Conservation (phyloP, 2,329 filamentous ascomycete genomes). For the Zymoseptoria tritici region DNA sequence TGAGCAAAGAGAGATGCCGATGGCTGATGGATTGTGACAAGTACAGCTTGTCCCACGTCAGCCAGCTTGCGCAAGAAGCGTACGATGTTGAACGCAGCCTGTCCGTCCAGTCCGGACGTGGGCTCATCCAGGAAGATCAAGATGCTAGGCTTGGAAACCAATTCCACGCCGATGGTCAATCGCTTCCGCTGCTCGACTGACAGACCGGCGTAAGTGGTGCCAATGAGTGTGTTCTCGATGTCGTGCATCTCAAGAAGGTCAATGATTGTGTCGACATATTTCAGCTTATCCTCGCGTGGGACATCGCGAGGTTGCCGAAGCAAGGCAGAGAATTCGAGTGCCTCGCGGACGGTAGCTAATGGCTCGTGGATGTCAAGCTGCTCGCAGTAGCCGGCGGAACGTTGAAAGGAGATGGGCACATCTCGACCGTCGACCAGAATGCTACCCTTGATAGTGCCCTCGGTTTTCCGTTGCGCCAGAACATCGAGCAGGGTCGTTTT, state of each 20-base stretch:
- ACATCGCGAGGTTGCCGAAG: slow-evolving; percentile 54
- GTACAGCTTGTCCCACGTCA: slow-evolving; percentile 56
- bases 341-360: slow-evolving; percentile 59
- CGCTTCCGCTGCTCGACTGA: slow-evolving; percentile 48
- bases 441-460: slow-evolving; percentile 39
- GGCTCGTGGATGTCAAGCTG: slow-evolving; percentile 63
- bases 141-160: slow-evolving; percentile 50
- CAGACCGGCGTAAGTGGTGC: slow-evolving; percentile 48
- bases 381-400: slow-evolving; percentile 50
- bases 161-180: slow-evolving; percentile 49
- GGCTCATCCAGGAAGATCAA: slow-evolving; percentile 58
- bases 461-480: slow-evolving; percentile 38
- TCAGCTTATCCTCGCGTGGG: slow-evolving; percentile 54
- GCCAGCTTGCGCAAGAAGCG: slow-evolving; percentile 60
- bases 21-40: slow-evolving; percentile 64
- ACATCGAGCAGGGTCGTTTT: slow-evolving; percentile 35
- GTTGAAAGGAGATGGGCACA: slow-evolving; percentile 41
- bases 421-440: slow-evolving; percentile 39
- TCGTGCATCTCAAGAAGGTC: slow-evolving; percentile 56
- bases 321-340: slow-evolving; percentile 57
- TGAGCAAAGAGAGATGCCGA: slow-evolving; percentile 58
- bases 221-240: slow-evolving; percentile 58
- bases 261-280: slow-evolving; percentile 58
- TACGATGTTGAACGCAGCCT: slow-evolving; percentile 58
- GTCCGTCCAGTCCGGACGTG: slow-evolving; percentile 51